Base-by-base conservation (phyloP, 2,329 filamentous ascomycete genomes). In the Colletotrichum navitas region DNA sequence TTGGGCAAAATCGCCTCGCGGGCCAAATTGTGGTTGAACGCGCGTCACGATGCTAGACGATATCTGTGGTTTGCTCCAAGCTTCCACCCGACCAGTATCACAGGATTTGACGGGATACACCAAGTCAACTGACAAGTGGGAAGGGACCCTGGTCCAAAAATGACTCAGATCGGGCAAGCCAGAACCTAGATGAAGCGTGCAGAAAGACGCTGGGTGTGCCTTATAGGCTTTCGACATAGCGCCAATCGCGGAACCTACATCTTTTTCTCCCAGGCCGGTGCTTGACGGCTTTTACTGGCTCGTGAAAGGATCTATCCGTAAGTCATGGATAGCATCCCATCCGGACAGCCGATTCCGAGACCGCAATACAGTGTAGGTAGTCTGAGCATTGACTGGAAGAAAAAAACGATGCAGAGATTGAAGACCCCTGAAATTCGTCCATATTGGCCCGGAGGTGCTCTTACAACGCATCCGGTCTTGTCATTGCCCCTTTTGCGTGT, bases 1-100 rank as follows among this genome's bases (percentile, higher is more conserved):
- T 16, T 29, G 14, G 14, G 24, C 26, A 4, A 6, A 11, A 6
- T 7, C 26, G 5, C 2, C 2, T 14, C 5, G 3, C 3, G 14
- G 18, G 3, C n/a, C 1, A 21, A 5, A 7, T 32, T 5, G 2
- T 18, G 14, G 14, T 10, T 11, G 26, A 52, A 29, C 26, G 14
- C 26, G 49, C 26, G 49, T 52, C 5, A 0, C 1, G 24, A 10
- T 21, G 49, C 26, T 32, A 18, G 8, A 18, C 6, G 12, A 6
- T 10, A 0, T 2, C 6, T 10, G 2, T 52, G 26, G 2, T 52
- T 18, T 1, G 26, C 14, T 29, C 24, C 5, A 8, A 26, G 49
- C 6, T 24, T 18, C 8, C 14, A 18, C 4, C 6, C 24, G 18
- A 6, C 1, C 0, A 5, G 8, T 3, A 18, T 6, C 6, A 8